Conservation (phyloP, 345 rosid genomes). For the Populus deltoides region DNA sequence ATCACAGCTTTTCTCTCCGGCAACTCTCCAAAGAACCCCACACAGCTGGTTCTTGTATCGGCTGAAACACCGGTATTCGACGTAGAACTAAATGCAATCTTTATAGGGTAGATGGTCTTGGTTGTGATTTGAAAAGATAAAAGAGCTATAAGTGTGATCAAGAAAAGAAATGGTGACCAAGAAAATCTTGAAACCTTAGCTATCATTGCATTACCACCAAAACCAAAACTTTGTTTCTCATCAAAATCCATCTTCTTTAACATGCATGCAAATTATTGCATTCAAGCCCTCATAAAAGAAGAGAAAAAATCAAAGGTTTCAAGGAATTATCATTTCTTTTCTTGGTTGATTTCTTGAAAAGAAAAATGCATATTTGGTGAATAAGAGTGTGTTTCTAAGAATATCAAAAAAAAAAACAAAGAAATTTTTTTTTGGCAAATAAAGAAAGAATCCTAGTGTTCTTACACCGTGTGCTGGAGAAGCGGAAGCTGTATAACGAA, state of each 20-base stretch:
- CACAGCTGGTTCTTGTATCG: slow-evolving; percentile 35
- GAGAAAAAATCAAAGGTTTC: not conserved
- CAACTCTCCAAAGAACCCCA: slow-evolving; percentile 24
- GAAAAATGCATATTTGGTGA: not conserved
- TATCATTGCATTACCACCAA: not conserved
- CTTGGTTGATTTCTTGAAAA: not conserved
- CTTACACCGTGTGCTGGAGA: not conserved
- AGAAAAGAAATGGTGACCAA: not conserved
- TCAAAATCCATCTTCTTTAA: slow-evolving; percentile 43
- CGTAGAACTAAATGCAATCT: not conserved
- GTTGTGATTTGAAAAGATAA: slow-evolving; percentile 25
- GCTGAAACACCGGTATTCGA: not conserved
- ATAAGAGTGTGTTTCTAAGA: not conserved
- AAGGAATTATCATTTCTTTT: no score
- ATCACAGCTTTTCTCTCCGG: slow-evolving; percentile 50
- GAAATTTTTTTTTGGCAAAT: not conserved
- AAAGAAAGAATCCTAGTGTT: not conserved
- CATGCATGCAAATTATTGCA: slow-evolving; percentile 14
- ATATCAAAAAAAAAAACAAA: not conserved
- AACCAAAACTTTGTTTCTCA: not conserved
- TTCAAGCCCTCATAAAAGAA: not conserved
- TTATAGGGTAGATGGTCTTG: slow-evolving; percentile 37
- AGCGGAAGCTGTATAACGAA: not conserved
- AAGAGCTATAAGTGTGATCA: not conserved
- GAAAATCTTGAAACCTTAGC: not conserved